A percentile compares a stretch with the other conserved stretches of the same genome.
phyloP scores from a whole-genome alignment of 805 yeast species.

The Teunomyces kruisii region DNA sequence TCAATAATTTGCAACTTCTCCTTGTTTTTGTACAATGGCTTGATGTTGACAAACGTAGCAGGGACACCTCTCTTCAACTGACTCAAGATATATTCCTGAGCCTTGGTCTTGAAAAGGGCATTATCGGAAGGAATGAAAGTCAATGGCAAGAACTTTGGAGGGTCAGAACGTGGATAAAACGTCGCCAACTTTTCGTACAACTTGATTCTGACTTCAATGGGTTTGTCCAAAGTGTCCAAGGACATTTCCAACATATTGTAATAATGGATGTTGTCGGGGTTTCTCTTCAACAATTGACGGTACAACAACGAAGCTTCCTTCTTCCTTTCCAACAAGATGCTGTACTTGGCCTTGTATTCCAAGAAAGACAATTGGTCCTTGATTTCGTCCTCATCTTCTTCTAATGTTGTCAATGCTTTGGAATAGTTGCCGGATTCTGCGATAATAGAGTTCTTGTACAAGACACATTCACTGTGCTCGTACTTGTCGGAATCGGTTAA shows the following conservation, averaged over 20 bases:
- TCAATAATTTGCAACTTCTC: slow-evolving; percentile 45
- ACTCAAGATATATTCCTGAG: slow-evolving; percentile 52
- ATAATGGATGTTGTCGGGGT: slow-evolving; percentile 75
- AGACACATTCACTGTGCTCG: slow-evolving; percentile 78
- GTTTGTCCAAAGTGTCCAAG: slow-evolving; percentile 44
- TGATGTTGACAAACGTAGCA: slow-evolving; percentile 81
- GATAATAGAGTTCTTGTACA: slow-evolving; percentile 70
- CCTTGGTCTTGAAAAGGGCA: slow-evolving; percentile 47
- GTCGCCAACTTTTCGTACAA: slow-evolving; percentile 64
- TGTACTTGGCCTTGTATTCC: slow-evolving; percentile 67
- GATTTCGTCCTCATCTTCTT: slow-evolving; percentile 47
- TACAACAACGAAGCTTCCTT: slow-evolving; percentile 69
- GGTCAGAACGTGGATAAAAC: slow-evolving; percentile 82
- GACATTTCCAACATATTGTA: slow-evolving; percentile 67
- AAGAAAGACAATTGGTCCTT: slow-evolving; percentile 58
- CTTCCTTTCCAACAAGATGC: slow-evolving; percentile 52
- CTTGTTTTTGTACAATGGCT: slow-evolving; percentile 64
- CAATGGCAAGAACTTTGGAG: slow-evolving; percentile 76
- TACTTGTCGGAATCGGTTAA: slow-evolving; percentile 62
- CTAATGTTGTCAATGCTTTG: slow-evolving; percentile 62
- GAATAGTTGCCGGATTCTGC: slow-evolving; percentile 61
- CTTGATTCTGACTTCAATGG: slow-evolving; percentile 50
- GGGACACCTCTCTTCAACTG: slow-evolving; percentile 84
- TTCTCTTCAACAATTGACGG: slow-evolving; percentile 72
- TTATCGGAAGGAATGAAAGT: slow-evolving; percentile 59